Percentiles rank a stretch among this genome's conserved stretches.
Conservation (phyloP, 129 eudicot species). For the Daucus carota region DH1_v3.0 NC_030388.2:28132501-28133000, state of each 20-base stretch:
- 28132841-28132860: not conserved
- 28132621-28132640: not conserved
- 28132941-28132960: slow-evolving; percentile 35
- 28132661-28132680: not conserved
- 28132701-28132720: too few species aligned
- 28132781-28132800: slow-evolving; percentile 4
- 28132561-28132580: not conserved
- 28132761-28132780: slow-evolving; percentile 10
- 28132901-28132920: not conserved
- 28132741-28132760: not conserved
- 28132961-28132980: slow-evolving; percentile 27
- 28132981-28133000: slow-evolving; percentile 2
- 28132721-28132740: not conserved
- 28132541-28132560: not conserved
- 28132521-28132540: not conserved
- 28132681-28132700: not conserved
- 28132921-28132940: slow-evolving; percentile 20
- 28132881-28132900: slow-evolving; percentile 9
- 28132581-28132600: not conserved
- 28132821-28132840: slow-evolving; percentile 24
- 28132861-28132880: slow-evolving; percentile 31
- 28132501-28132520: not conserved
- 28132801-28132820: slow-evolving; percentile 25
- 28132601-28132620: not conserved
- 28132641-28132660: not conserved